Evolutionary conservation across 2,329 filamentous ascomycete species (phyloP).

Genomic region (Penicillium sp.): DNA sequence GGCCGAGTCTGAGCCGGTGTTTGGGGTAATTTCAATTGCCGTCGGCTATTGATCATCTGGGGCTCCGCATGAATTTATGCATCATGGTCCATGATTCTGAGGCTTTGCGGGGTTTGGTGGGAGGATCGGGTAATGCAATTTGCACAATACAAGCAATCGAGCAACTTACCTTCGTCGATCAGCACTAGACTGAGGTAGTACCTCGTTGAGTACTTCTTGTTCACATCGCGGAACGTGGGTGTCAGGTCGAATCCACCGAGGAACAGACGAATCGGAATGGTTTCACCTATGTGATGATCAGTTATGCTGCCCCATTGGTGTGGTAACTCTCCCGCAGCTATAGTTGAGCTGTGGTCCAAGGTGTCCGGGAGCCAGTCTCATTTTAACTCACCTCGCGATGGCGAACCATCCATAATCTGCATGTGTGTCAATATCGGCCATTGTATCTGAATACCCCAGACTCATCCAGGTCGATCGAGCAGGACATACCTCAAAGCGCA

Average conservation of each 20-base stretch:
- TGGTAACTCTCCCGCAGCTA: not conserved
- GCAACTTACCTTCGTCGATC: slow-evolving; percentile 77
- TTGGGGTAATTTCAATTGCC: slow-evolving; percentile 35
- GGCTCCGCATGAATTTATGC: slow-evolving; percentile 4
- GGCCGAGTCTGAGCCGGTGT: slow-evolving; percentile 16
- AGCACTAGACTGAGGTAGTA: slow-evolving; percentile 96
- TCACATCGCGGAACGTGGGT: slow-evolving; percentile 97
- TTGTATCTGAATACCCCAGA: not conserved
- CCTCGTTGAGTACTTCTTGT: slow-evolving; percentile 98
- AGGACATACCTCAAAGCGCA: slow-evolving; percentile 79
- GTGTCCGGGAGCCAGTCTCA: not conserved
- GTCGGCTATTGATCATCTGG: slow-evolving; percentile 33
- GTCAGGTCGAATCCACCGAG: slow-evolving; percentile 96
- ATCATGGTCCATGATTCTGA: slow-evolving; percentile 1
- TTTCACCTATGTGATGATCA: slow-evolving; percentile 61
- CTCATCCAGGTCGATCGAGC: not conserved
- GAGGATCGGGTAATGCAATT: not conserved
- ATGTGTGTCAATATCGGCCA: not conserved
- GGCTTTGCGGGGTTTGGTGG: not conserved
- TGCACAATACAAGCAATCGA: not conserved
- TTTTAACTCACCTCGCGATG: slow-evolving; percentile 71
- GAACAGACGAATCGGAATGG: slow-evolving; percentile 95
- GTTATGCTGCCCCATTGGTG: slow-evolving; percentile 9
- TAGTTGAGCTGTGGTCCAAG: not conserved
- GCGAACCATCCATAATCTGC: slow-evolving; percentile 98